Evolutionary conservation across 768 basidiomycete species (phyloP).

Genomic region (Mycena vulgaris): DNA sequence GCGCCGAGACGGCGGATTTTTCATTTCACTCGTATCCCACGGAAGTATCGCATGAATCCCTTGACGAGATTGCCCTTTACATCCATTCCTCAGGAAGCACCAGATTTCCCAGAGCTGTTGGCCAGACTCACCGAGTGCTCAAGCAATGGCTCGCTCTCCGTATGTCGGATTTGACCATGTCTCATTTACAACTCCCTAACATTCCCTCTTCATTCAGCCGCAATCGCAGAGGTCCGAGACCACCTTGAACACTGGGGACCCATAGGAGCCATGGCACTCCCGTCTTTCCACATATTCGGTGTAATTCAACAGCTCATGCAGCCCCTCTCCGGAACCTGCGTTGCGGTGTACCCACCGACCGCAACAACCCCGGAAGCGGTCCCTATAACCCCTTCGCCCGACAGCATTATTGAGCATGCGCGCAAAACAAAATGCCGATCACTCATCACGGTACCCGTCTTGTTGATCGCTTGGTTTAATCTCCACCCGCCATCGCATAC

Average conservation of each 20-base stretch:
- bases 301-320: constrained; percentile 43
- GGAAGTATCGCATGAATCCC: background rate
- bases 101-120: constrained; percentile 55
- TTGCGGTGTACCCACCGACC: constrained; percentile 48
- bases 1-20: background rate
- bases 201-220: too few species aligned
- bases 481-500: too few species aligned
- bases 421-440: constrained; percentile 39
- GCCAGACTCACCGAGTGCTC: constrained; percentile 41
- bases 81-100: constrained; percentile 61
- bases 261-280: constrained; percentile 47
- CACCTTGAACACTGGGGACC: constrained; percentile 26
- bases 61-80: constrained; percentile 43
- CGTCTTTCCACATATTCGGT: constrained; percentile 52
- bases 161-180: constrained; percentile 21
- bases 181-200: too few species aligned
- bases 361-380: constrained; percentile 33
- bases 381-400: constrained; percentile 53
- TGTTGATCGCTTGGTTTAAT: too few species aligned
- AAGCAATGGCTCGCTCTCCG: constrained; percentile 45
- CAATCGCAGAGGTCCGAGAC: constrained; percentile 30
- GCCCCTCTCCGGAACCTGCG: constrained; percentile 39
- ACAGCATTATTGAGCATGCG: constrained; percentile 51
- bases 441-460: constrained; percentile 48
- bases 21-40: background rate